Percentiles rank a stretch among this genome's conserved stretches.
phyloP scores from a whole-genome alignment of 1,284 basidiomycete genomes.

The Flammula alnicola region DNA sequence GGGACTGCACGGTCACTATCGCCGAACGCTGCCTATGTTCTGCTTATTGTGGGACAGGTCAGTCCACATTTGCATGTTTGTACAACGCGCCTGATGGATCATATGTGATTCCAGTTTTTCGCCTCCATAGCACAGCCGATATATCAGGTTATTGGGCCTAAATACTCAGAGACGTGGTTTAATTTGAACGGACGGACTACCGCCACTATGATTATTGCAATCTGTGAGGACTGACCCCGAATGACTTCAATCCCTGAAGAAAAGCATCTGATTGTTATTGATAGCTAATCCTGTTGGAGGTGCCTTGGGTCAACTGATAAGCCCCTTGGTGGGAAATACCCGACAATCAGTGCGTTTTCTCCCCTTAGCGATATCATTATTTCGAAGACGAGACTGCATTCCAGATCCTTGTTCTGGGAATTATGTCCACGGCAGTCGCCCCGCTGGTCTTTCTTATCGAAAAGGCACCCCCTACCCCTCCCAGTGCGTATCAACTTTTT shows the following conservation, averaged over 20 bases:
- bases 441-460: constrained; percentile 63
- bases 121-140: constrained; percentile 62
- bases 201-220: constrained; percentile 79
- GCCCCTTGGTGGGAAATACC: constrained; percentile 61
- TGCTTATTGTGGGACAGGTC: constrained; percentile 75
- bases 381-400: neutral
- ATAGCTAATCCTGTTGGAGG: constrained; percentile 71
- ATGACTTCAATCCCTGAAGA: neutral
- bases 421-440: constrained; percentile 64
- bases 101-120: constrained; percentile 47
- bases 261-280: constrained; percentile 2
- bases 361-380: neutral
- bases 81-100: neutral
- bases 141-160: constrained; percentile 70
- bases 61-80: constrained; percentile 12
- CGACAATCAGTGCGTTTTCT: constrained; percentile 57
- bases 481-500: constrained; percentile 50
- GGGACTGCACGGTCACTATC: constrained; percentile 62
- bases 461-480: constrained; percentile 69
- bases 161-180: constrained; percentile 83
- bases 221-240: constrained; percentile 46
- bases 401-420: constrained; percentile 72
- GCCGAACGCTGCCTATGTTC: constrained; percentile 52
- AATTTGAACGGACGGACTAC: constrained; percentile 73
- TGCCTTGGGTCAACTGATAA: constrained; percentile 71